phyloP scores from a whole-genome alignment of 768 basidiomycete genomes.

The Daedaleopsis sinensis region DNA sequence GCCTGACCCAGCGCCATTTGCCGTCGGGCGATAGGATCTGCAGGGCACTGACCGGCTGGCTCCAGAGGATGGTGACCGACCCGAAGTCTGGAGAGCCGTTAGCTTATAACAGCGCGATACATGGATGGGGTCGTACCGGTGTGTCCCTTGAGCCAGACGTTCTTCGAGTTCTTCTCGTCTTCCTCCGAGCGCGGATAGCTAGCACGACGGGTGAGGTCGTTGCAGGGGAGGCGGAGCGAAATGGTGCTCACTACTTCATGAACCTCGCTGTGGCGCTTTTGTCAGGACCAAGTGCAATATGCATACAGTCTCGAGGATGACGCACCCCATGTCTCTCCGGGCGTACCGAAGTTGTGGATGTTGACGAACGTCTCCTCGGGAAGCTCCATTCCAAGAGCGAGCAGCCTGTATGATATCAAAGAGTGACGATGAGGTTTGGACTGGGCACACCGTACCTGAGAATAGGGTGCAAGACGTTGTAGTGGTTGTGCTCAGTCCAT shows the following conservation, averaged over 20 bases:
- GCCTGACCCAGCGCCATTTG: constrained; percentile 40
- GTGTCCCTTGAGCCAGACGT: constrained; percentile 43
- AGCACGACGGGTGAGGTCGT: neutral
- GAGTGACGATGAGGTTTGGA: too few relatives aligned
- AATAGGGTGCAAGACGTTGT: constrained; percentile 32
- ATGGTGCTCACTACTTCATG: constrained; percentile 61
- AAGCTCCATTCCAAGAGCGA: constrained; percentile 37
- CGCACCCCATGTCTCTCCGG: constrained; percentile 35
- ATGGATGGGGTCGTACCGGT: constrained; percentile 28
- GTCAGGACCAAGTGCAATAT: neutral
- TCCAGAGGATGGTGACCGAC: constrained; percentile 40
- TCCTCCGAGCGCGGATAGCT: constrained; percentile 38
- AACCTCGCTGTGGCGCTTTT: constrained; percentile 47
- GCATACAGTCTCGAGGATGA: neutral
- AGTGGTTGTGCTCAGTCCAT: constrained; percentile 34
- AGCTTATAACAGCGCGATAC: too few relatives aligned
- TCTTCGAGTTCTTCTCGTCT: constrained; percentile 34
- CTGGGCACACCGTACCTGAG: constrained; percentile 20
- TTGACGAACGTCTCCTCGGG: constrained; percentile 38
- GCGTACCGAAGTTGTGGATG: constrained; percentile 30
- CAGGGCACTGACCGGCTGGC: constrained; percentile 40
- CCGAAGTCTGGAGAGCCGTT: constrained; percentile 30
- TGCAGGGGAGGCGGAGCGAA: neutral
- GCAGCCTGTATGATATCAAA: constrained; percentile 23
- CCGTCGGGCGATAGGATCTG: constrained; percentile 40